A percentile compares a stretch with the other conserved stretches of the same genome.
phyloP scores from a whole-genome alignment of 2,329 filamentous ascomycete genomes.

The Drechslerella dactyloides region DNA sequence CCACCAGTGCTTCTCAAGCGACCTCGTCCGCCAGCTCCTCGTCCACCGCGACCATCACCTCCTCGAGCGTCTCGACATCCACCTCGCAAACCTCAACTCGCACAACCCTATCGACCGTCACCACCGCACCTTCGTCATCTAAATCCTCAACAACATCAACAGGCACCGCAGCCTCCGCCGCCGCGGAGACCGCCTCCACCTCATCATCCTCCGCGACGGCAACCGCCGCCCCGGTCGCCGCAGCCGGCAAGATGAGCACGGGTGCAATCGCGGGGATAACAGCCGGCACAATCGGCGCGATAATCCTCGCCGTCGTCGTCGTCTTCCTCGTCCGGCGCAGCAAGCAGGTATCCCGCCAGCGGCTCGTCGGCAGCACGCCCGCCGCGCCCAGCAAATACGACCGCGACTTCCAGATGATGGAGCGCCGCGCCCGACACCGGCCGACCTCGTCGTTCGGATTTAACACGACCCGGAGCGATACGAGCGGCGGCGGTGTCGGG shows the following conservation, averaged over 20 bases:
- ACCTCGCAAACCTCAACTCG: background rate
- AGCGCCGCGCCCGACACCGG: slow-evolving; percentile 38
- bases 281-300: slow-evolving; percentile 24
- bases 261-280: slow-evolving; percentile 35
- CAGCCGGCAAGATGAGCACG: slow-evolving; percentile 1
- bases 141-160: slow-evolving; percentile 7
- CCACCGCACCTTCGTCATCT: slow-evolving; percentile 9
- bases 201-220: slow-evolving; percentile 4
- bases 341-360: slow-evolving; percentile 23
- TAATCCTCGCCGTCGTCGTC: slow-evolving; percentile 25
- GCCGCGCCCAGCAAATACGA: slow-evolving; percentile 43
- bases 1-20: background rate
- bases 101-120: slow-evolving; percentile 32
- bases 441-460: slow-evolving; percentile 44
- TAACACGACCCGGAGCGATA: slow-evolving; percentile 45
- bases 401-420: slow-evolving; percentile 49
- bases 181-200: slow-evolving; percentile 7
- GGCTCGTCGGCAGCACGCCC: slow-evolving; percentile 20
- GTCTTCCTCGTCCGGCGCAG: slow-evolving; percentile 42
- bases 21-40: slow-evolving; percentile 3
- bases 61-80: background rate
- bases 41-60: slow-evolving; percentile 8
- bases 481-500: slow-evolving; percentile 20
- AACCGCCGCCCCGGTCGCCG: slow-evolving; percentile 3
- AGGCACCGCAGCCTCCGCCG: slow-evolving; percentile 8